Base-by-base conservation (phyloP, 192 early-diverging fungal species). In the Mycoemilia scoparia region DNA sequence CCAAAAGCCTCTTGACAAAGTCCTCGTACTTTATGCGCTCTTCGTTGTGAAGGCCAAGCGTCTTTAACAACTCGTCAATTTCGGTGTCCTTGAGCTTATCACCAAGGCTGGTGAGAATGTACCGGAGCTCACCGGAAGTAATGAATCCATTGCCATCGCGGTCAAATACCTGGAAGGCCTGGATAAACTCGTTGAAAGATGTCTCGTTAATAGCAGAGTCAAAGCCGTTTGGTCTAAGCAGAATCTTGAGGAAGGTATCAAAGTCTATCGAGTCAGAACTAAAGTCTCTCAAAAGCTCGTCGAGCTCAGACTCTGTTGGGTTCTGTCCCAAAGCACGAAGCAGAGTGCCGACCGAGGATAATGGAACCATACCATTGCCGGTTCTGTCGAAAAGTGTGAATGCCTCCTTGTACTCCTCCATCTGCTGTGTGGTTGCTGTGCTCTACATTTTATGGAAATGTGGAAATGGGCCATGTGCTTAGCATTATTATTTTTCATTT, bases 111-210 rank as follows among this genome's bases (percentile, higher is more conserved):
- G 80, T 85, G 38, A 85, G 64, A 5, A 85, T 79, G 61, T 79
- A 82, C 27, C 78, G 76, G 12, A 85, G 64, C 50, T 85, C 82
- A 30, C 70, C 75, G 11, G 64, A 70, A 24, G 76, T 64, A 34
- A 85, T 85, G 35, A 63, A 79, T 7, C 80, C 80, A 39, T 68
- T 68, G 41, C 68, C 62, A 16, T 85, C 75, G 60, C 79, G 79
- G 60, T 85, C 82, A 69, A 85, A 83, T 17, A 85, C 80, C 53
- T 83, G 76, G 71, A 85, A 85, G 2, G 78, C 82, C 34, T 83
- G 75, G 29, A 79, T 69, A 44, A 83, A 80, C 55, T 82, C 82
- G 35, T 83, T 66, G 34, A 70, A 71, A 24, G 77, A 70, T 14
- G 35, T 34, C 6, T 71, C 79, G 17, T 69, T 69, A 35, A 76